phyloP scores from a whole-genome alignment of 176 grass and related monocot genomes.

The Musa troglodytarum region DNA sequence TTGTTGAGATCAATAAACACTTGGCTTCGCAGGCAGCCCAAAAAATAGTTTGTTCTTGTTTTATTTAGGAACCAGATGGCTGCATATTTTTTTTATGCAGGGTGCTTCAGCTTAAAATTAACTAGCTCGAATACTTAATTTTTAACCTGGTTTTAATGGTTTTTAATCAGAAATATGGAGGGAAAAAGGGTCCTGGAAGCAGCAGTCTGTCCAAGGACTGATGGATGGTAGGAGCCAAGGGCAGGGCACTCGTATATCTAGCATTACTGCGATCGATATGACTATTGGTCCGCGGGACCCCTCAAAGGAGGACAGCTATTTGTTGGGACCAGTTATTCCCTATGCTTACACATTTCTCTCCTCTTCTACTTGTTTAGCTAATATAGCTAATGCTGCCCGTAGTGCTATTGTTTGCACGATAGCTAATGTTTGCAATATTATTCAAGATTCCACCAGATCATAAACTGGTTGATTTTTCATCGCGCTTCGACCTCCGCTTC shows the following conservation, averaged over 20 bases:
- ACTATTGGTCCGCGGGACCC: background rate
- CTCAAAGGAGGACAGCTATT: background rate
- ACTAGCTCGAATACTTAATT: background rate
- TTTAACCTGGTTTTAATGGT: background rate
- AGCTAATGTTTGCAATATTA: no score
- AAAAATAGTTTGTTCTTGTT: background rate
- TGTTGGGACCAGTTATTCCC: background rate
- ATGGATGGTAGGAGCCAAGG: background rate
- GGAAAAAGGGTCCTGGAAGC: conserved; percentile 15
- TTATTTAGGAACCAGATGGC: background rate
- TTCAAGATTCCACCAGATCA: no score
- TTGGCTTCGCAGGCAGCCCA: background rate
- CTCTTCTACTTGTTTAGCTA: background rate
- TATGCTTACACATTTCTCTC: background rate
- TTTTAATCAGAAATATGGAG: conserved; percentile 7
- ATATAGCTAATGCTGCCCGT: no score
- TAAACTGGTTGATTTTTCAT: no score
- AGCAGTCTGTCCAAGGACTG: background rate
- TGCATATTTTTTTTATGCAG: background rate
- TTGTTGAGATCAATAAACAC: background rate
- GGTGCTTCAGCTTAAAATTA: background rate
- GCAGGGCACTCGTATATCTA: background rate
- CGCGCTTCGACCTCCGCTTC: no score
- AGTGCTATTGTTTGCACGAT: no score
- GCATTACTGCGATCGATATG: background rate